Base-by-base conservation (phyloP, 352 stramenopile genomes). In the Phytophthora multivora region DNA sequence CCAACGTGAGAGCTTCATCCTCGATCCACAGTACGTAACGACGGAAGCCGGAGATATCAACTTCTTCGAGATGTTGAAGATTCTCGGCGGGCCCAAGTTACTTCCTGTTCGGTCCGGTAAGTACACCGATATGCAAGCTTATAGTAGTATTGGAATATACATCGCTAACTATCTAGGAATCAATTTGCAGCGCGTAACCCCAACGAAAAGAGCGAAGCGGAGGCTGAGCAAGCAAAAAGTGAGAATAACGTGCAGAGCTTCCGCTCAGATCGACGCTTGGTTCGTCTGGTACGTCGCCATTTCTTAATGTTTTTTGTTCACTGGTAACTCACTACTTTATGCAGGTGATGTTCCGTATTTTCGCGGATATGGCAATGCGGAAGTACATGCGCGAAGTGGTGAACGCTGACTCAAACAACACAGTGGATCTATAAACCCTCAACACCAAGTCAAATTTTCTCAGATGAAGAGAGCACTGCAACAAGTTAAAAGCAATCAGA, bases 211-310 rank as follows among this genome's bases (percentile, higher is more conserved):
- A 85, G 73, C 19, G 63, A 76, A 28, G 78, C 72, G 0, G 77
- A 91, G 26, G 70, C 69, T 1, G 78, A 91, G 35, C 74, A 83
- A 41, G 67, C 71, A 1, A 78, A 91, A 45, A 89, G 79, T 35
- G 82, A 86, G 33, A 73, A 59, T 15, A 89, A 91, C 41, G 80
- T 88, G 25, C 82, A 94, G 67, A 95, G 86, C 42, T 95, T 95
- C 46, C 83, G 84, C 15, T 91, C 83, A 8, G 86, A 95, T 45
- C 77, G 86, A 15, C 83, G 86, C 8, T 73, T 95, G 18, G 54
- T 91, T 54, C 83, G 86, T 16, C 58, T 95, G 36, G 81, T 89
- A 71, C 13, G 72, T 62, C 2, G 11, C 19, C n/a, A n/a, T n/a
- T n/a, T 31, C 5, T 1, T 3, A 30, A 33, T 45, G 3, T 36